Evolutionary conservation across 176 grass and related monocot genomes (phyloP).

Genomic region (Urochloa ruziziensis): DNA sequence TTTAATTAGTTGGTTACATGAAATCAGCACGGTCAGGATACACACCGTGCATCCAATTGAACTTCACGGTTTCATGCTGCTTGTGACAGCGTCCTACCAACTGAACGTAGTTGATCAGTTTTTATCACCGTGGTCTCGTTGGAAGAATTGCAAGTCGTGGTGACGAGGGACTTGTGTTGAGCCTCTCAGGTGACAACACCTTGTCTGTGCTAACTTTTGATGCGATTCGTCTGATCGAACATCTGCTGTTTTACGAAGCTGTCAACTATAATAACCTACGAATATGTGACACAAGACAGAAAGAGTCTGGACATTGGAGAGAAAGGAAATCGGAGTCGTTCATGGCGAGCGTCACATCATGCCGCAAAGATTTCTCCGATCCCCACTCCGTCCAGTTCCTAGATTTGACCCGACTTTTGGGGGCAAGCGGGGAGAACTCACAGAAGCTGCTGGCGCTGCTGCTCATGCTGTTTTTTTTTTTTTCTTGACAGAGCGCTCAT

Average conservation of each 20-base stretch:
- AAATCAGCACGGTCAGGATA: neutral
- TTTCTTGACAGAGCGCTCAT: too few species aligned
- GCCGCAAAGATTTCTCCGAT: conserved; percentile 3
- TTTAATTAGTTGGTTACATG: neutral
- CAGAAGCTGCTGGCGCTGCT: neutral
- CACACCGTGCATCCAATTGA: neutral
- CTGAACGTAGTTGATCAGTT: neutral
- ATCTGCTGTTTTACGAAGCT: neutral
- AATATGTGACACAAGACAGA: neutral
- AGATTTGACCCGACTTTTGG: conserved; percentile 43
- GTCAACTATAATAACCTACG: too few species aligned
- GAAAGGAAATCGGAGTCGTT: neutral
- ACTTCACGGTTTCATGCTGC: neutral
- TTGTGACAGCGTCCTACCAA: neutral
- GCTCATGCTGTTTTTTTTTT: neutral
- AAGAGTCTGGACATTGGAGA: neutral
- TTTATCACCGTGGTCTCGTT: neutral
- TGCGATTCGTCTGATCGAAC: neutral
- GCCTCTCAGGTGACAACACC: neutral
- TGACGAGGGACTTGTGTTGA: neutral
- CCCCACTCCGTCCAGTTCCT: neutral
- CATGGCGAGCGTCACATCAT: conserved; percentile 12
- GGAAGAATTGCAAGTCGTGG: neutral
- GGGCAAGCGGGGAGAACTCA: neutral
- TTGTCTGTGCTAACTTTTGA: neutral